Percentiles rank a stretch among this genome's conserved stretches.
These are phyloP conservation scores for Chaetomidium leptoderma DNA, from an alignment of 495 filamentous ascomycete genomes.

Conservation along the genomic window DNA sequence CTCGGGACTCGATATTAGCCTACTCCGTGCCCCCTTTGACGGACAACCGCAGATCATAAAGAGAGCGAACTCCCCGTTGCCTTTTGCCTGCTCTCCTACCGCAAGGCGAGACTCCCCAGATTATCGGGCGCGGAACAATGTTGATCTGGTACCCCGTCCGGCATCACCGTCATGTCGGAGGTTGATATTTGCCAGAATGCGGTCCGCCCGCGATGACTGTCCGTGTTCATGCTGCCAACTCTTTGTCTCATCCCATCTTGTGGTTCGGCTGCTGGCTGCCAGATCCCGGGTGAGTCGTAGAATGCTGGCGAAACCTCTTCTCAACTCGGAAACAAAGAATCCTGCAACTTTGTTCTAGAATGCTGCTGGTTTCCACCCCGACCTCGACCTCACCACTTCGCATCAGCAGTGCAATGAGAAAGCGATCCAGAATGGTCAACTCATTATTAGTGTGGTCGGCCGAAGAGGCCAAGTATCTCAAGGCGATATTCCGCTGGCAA, in stretches of 20 bases:
- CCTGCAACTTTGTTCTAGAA: not conserved
- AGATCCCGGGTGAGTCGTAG: not conserved
- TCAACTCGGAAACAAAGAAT: not conserved
- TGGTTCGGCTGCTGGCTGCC: not conserved
- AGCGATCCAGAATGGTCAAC: conserved; percentile 22
- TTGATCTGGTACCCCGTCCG: not conserved
- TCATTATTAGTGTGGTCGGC: conserved; percentile 36
- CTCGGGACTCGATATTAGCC: not conserved
- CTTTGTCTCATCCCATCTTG: not conserved
- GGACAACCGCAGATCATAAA: not conserved
- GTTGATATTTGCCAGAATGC: conserved; percentile 34
- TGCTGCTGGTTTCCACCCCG: not conserved
- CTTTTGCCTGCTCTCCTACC: not conserved
- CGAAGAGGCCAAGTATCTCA: conserved; percentile 42
- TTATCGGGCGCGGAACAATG: not conserved
- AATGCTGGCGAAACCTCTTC: not conserved
- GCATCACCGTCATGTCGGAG: conserved; percentile 21
- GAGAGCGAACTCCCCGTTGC: not conserved
- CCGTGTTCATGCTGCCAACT: too few species aligned
- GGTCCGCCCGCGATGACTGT: conserved; percentile 1
- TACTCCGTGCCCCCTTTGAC: not conserved
- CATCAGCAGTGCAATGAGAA: not conserved
- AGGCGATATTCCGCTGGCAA: conserved; percentile 42
- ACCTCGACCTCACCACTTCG: not conserved
- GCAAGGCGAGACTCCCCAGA: not conserved